Evolutionary conservation across 176 grass and related monocot genomes (phyloP), one percentile per base, ranked within the genome.

Genomic region (Areca catechu): DNA sequence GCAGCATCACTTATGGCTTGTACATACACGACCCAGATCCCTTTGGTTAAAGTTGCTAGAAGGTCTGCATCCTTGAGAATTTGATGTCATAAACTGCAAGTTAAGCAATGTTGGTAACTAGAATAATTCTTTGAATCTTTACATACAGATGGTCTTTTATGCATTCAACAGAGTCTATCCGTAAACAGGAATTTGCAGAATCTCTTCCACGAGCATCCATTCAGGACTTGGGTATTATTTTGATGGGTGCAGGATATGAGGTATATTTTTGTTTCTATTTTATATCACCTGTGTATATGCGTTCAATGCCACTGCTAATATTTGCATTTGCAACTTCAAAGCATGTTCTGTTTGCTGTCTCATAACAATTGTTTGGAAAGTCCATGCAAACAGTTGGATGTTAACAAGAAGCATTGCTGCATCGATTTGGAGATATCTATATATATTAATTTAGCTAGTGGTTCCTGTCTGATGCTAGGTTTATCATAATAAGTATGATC

Each of bases 161-260:
- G 14, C 79, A 82, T 27, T 97, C 93, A 1, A 65, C 69, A 5
- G 78, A 82, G 23, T 66, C 75, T 55, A 88, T 97, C 10, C 50
- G 73, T 58, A 97, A 88, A 61, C 86, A 88, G 55, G 83, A 88
- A 51, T 97, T 97, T 64, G 57, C 81, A 0, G 84, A 97, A 7
- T 91, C 93, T 20, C 80, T 91, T 69, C 80, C 93, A 22, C 50
- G 55, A 24, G 93, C 93, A 60, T 91, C 93, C 6, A 80, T 97
- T 62, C 71, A 91, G 71, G 93, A 97, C 71, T 69, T 97, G 48
- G 81, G 83, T 2, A 76, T 84, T 51, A 83, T 91, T 43, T 80
- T 97, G 85, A 97, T 91, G 87, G 93, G 93, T 22, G 70, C 75
- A 21, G 87, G 93, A 69, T 97, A 97, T 78, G 92, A 97, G 92